Base-by-base conservation (phyloP, 768 basidiomycete genomes). In the Boletus sp. region DNA sequence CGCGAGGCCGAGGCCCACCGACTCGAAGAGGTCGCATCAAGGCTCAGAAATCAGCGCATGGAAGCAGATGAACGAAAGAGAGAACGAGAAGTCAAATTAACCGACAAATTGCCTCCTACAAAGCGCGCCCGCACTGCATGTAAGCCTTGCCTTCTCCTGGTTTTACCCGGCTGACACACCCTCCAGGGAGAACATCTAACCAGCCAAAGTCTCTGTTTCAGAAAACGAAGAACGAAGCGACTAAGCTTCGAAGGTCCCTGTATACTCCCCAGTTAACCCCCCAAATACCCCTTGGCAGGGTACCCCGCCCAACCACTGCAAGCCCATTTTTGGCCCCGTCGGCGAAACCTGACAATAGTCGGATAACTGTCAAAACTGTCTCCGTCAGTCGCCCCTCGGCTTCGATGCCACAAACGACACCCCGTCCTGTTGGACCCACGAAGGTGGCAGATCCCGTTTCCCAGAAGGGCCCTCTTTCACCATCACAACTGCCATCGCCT, bases 51-150 rank as follows among this genome's bases (percentile, higher is more conserved):
- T 43, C 82, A 85, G 62, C 83, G 88, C 19, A 76, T 81, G 63
- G 83, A 86, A 67, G 85, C 80, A 11, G 87, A 85, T 35, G 83
- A 86, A 65, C 84, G 83, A 58, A 90, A 87, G 75, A 88, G 79
- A 69, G 87, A 87, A 69, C 79, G 83, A 54, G 84, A 87, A 70
- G 80, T 93, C 54, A 90, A 89, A 67, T 62, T 84, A 49, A 91
- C 87, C 17, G 87, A 88, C 69, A 79, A 74, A 58, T 59, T 87
- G 14, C 88, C 87, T 27, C 84, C 82, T 21, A 60, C 77, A 29
- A 90, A 89, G 72, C 85, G 88, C 47, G 62, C 76, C 33, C 81
- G 79, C 50, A 74, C 64, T n/a, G 63, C 73, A 64, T 88, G 86
- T 87, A 70, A 68, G 85, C 66, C 2, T 13, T 15, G 13, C 29